A percentile compares a stretch with the other conserved stretches of the same genome.
Conservation (phyloP, 2,329 filamentous ascomycete species). For the Paraphaeosphaeria sporulosa region DNA sequence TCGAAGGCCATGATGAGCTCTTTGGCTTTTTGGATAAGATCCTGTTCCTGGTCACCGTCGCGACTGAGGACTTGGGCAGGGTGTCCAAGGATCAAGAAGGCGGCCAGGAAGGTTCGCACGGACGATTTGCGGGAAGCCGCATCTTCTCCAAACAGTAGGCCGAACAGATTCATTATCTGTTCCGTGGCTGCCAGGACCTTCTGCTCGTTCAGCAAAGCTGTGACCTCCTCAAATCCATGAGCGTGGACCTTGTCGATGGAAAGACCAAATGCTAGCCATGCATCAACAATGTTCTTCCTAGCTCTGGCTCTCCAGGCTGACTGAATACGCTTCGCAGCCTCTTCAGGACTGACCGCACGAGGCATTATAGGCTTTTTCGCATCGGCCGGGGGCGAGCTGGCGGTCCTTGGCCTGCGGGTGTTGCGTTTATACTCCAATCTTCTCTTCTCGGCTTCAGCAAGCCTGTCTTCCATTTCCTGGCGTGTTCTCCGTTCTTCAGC, state of each 20-base stretch:
- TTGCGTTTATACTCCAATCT: conserved; percentile 63
- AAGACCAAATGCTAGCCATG: conserved; percentile 71
- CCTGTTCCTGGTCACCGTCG: conserved; percentile 73
- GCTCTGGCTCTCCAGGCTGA: conserved; percentile 71
- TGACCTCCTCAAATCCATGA: conserved; percentile 77
- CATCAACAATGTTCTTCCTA: conserved; percentile 67
- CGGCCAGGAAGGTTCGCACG: conserved; percentile 78
- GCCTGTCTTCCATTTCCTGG: conserved; percentile 79
- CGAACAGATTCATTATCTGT: conserved; percentile 72
- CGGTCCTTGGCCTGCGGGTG: conserved; percentile 65
- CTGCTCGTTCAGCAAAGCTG: conserved; percentile 71
- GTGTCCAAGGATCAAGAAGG: conserved; percentile 81
- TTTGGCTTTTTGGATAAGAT: conserved; percentile 78
- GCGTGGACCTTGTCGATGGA: conserved; percentile 74
- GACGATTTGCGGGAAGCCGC: conserved; percentile 69
- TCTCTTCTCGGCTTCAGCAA: conserved; percentile 78
- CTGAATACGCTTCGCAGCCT: conserved; percentile 72
- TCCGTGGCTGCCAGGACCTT: conserved; percentile 71
- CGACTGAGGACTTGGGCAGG: conserved; percentile 79
- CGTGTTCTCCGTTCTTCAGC: conserved; percentile 74
- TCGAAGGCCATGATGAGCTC: conserved; percentile 82
- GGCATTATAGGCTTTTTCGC: conserved; percentile 40
- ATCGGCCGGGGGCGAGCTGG: conserved; percentile 59
- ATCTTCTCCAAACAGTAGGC: conserved; percentile 65
- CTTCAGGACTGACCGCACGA: conserved; percentile 61